Evolutionary conservation across 495 filamentous ascomycete genomes (phyloP).

Genomic region (Parathielavia hyrcaniae): DNA sequence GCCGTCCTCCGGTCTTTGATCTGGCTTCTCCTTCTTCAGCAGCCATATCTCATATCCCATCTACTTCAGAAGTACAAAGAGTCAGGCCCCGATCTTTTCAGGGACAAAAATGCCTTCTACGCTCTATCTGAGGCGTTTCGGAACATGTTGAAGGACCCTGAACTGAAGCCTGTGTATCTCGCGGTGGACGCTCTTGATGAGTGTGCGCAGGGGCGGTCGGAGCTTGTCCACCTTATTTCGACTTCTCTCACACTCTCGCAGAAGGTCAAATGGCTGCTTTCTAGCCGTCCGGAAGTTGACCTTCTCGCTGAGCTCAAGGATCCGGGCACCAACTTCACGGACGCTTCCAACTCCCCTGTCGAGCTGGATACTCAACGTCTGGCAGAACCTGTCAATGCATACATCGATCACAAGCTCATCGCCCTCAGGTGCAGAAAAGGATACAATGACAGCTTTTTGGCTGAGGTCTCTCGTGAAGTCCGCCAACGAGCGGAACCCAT

Average conservation of each 20-base stretch:
- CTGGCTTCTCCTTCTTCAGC: conserved; percentile 30
- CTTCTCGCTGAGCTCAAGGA: conserved; percentile 22
- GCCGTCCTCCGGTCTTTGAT: conserved; percentile 33
- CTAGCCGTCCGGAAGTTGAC: conserved; percentile 32
- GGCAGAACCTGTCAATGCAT: conserved; percentile 21
- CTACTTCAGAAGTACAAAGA: conserved; percentile 27
- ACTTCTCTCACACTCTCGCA: conserved; percentile 12
- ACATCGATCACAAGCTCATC: conserved; percentile 34
- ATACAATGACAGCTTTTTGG: conserved; percentile 22
- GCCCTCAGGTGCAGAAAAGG: conserved; percentile 12
- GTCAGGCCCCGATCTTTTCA: conserved; percentile 29
- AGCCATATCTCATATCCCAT: conserved; percentile 33
- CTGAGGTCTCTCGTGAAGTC: conserved; percentile 12
- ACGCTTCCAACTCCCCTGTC: conserved; percentile 29
- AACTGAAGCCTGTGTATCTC: conserved; percentile 29
- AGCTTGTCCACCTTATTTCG: conserved; percentile 18
- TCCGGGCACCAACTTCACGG: no score
- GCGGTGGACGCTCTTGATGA: conserved; percentile 34
- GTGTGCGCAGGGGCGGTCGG: conserved; percentile 10
- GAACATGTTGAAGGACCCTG: conserved; percentile 33
- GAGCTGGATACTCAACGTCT: conserved; percentile 18
- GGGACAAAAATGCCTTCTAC: conserved; percentile 34
- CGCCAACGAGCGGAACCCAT: conserved; percentile 26
- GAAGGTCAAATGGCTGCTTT: conserved; percentile 38
- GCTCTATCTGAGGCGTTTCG: conserved; percentile 31